phyloP scores from a whole-genome alignment of 1,284 basidiomycete genomes.

The Agaricales sp. region DNA sequence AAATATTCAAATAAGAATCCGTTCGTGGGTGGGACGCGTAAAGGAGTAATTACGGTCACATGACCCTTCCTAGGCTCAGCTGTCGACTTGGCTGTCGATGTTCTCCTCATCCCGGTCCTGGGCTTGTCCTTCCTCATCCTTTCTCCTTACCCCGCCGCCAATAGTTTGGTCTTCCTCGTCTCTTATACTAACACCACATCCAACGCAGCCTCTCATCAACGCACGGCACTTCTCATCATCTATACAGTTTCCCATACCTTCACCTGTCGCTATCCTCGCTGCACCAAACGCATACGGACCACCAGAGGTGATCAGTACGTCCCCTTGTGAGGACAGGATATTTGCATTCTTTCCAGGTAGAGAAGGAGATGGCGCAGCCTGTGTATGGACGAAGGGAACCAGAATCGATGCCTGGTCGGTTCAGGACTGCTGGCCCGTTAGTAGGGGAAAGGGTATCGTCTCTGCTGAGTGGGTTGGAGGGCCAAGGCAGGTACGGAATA shows the following conservation, averaged over 20 bases:
- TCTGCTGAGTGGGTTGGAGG: constrained; percentile 49
- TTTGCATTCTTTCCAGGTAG: constrained; percentile 66
- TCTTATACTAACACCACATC: constrained; percentile 56
- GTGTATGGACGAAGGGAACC: constrained; percentile 50
- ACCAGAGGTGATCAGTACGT: constrained; percentile 49
- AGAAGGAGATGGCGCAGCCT: constrained; percentile 43
- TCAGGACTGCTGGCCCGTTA: constrained; percentile 45
- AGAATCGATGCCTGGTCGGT: constrained; percentile 54
- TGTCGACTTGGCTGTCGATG: too few relatives aligned
- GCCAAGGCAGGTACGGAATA: constrained; percentile 31
- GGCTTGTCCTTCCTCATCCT: constrained; percentile 23
- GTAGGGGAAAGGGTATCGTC: constrained; percentile 45
- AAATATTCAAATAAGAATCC: too few relatives aligned
- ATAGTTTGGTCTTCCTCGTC: constrained; percentile 61
- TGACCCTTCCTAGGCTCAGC: background rate
- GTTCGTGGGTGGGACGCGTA: too few relatives aligned
- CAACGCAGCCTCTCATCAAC: constrained; percentile 44
- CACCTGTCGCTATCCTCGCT: constrained; percentile 35
- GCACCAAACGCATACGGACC: constrained; percentile 43
- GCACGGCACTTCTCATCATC: constrained; percentile 61
- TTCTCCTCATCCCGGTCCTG: background rate
- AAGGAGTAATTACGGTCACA: background rate
- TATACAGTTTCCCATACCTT: constrained; percentile 46
- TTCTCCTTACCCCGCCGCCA: constrained; percentile 21
- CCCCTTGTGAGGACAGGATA: constrained; percentile 48